Conservation (phyloP, 371 early-diverging fungal species). For the Mucor circinelloides region DNA sequence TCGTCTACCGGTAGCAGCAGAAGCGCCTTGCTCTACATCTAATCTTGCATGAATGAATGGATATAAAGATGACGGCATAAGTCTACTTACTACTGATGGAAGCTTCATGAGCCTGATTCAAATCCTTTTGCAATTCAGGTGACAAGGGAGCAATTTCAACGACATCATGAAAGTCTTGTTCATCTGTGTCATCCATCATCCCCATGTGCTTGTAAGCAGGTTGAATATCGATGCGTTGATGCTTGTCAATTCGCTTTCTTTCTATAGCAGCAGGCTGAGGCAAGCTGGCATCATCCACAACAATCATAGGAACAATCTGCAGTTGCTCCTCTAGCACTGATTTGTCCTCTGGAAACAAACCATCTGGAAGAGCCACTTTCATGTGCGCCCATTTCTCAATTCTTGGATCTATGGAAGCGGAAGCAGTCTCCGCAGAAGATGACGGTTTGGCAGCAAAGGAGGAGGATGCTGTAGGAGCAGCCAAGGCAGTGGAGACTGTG, state of each 20-base stretch:
- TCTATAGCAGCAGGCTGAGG: neutral
- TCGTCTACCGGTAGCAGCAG: neutral
- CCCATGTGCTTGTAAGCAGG: constrained; percentile 9
- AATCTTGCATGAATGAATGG: neutral
- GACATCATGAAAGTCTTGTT: neutral
- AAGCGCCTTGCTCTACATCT: neutral
- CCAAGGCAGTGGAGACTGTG: neutral
- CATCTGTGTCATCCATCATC: neutral
- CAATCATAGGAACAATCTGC: constrained; percentile 5
- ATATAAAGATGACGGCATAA: no score
- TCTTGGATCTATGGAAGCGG: neutral
- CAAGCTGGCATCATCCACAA: neutral
- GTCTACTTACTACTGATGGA: neutral
- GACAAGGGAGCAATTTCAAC: constrained; percentile 5
- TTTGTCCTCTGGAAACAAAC: constrained; percentile 4
- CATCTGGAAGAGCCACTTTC: constrained; percentile 11
- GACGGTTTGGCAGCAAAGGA: neutral
- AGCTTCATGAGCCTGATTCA: neutral
- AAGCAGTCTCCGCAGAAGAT: neutral
- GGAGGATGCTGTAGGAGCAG: neutral
- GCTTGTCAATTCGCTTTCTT: neutral
- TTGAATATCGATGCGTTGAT: neutral
- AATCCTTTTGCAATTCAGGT: neutral
- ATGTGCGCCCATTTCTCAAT: constrained; percentile 2
- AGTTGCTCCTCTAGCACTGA: neutral